Base-by-base conservation (phyloP, 805 yeast species). In the Kazachstania viticola region DNA sequence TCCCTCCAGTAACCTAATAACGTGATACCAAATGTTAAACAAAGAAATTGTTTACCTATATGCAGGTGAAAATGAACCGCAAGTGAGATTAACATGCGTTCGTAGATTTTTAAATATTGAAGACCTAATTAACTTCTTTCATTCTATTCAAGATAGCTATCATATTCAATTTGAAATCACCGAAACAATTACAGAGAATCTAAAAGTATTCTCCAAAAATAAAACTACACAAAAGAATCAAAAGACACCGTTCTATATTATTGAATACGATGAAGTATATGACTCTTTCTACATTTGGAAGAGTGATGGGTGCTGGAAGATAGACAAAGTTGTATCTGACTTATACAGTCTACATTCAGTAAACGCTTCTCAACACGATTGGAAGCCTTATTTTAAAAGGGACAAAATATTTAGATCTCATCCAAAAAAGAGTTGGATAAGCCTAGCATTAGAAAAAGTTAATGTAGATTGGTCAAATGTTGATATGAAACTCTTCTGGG, bases 151-250 rank as follows among this genome's bases (percentile, higher is more conserved):
- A 33, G 50, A 51, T 21, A 33, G 37, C 7, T 48, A 44, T 28
- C 36, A 44, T 22, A 32, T 51, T n/a, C 47, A 50, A 32, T 44
- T 53, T 15, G 37, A 35, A 11, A 28, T 44, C 7, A 35, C 39
- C 6, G 51, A 41, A 31, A 53, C 56, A 8, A 48, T 50, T 15
- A 50, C 58, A 4, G 50, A 46, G 14, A 53, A 51, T 36, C 38
- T 53, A 28, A 51, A 50, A 33, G 49, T 28, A 34, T 28, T 12
- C 2, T 38, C 38, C 21, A 40, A 42, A 16, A 26, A 29, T 17
- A 31, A 35, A 5, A 31, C 28, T 17, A 33, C 36, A 16, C 34
- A 33, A 18, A 21, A 23, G 12, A 29, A 28, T n/a, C 29, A 31
- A 8, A 33, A 36, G 9, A 33, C 36, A n/a, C 56, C 54, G 3